Percentiles rank a stretch among this genome's conserved stretches.
These are phyloP conservation scores for Candida pini DNA, from an alignment of 805 yeast genomes.

Conservation along the genomic window DNA sequence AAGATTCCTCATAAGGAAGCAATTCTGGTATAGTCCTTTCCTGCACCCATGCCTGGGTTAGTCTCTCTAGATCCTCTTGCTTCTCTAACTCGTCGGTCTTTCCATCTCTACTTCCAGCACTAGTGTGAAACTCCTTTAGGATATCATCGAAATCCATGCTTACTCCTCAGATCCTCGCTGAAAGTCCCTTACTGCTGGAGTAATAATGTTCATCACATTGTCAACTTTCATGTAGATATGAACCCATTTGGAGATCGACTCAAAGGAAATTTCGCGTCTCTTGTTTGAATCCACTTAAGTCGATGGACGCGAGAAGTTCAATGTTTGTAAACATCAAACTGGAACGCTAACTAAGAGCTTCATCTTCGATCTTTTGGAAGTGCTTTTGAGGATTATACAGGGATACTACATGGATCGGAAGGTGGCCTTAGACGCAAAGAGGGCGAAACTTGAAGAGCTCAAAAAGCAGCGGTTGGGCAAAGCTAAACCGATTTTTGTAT, in stretches of 20 bases:
- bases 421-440: conserved; percentile 42
- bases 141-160: conserved; percentile 64
- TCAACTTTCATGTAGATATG: too few relatives aligned
- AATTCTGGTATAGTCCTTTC: conserved; percentile 87
- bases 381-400: too few relatives aligned
- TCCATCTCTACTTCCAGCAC: conserved; percentile 18
- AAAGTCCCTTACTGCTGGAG: too few relatives aligned
- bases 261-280: too few relatives aligned
- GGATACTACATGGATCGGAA: conserved; percentile 28
- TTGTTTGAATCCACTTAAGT: too few relatives aligned
- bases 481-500: too few relatives aligned
- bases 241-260: too few relatives aligned
- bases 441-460: conserved; percentile 45
- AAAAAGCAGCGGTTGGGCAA: conserved; percentile 38
- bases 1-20: conserved; percentile 61
- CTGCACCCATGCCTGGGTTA: conserved; percentile 68
- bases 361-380: too few relatives aligned
- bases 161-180: neutral
- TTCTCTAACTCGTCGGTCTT: conserved; percentile 20
- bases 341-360: too few relatives aligned
- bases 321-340: too few relatives aligned
- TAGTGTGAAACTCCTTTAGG: conserved; percentile 55
- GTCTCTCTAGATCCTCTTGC: conserved; percentile 34
- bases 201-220: too few relatives aligned
- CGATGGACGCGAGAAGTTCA: too few relatives aligned